phyloP scores from a whole-genome alignment of 2,329 filamentous ascomycete species.

The Aspergillus glaucus region DNA sequence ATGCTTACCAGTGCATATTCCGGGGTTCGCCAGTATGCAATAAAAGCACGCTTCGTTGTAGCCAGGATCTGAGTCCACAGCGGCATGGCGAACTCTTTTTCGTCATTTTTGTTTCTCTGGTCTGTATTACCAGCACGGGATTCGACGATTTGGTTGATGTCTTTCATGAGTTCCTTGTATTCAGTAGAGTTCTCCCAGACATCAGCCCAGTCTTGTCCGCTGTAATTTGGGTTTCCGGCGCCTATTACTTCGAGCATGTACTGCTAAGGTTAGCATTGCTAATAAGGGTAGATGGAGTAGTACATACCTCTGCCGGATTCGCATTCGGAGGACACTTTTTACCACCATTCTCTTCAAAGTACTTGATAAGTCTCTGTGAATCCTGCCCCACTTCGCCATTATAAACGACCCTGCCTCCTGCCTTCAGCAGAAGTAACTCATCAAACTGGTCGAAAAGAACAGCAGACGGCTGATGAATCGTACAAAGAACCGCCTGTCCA shows the following conservation, averaged over 20 bases:
- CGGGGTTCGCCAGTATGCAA: slow-evolving; percentile 60
- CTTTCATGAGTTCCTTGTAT: slow-evolving; percentile 39
- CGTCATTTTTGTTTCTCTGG: slow-evolving; percentile 40
- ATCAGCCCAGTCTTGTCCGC: slow-evolving; percentile 57
- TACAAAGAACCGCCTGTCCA: slow-evolving; percentile 83
- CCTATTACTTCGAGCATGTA: slow-evolving; percentile 75
- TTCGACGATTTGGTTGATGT: slow-evolving; percentile 50
- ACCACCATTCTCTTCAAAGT: slow-evolving; percentile 61
- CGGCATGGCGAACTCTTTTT: slow-evolving; percentile 59
- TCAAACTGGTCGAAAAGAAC: slow-evolving; percentile 86
- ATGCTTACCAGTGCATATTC: slow-evolving; percentile 47
- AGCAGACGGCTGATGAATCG: slow-evolving; percentile 84
- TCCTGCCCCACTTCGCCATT: slow-evolving; percentile 79
- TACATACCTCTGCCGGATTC: slow-evolving; percentile 59
- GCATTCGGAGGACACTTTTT: slow-evolving; percentile 54
- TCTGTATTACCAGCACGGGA: slow-evolving; percentile 38
- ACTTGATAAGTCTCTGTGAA: slow-evolving; percentile 62
- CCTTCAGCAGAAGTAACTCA: slow-evolving; percentile 68
- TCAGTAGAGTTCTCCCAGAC: slow-evolving; percentile 54
- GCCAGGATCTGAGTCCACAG: slow-evolving; percentile 48
- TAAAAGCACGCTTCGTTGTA: slow-evolving; percentile 54
- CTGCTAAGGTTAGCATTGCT: slow-evolving; percentile 30
- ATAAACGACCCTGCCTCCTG: slow-evolving; percentile 75
- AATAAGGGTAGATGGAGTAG: background rate
- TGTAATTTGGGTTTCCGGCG: slow-evolving; percentile 56